phyloP scores from a whole-genome alignment of 148 eudicot genomes.

The Persicaria maculosa region DNA sequence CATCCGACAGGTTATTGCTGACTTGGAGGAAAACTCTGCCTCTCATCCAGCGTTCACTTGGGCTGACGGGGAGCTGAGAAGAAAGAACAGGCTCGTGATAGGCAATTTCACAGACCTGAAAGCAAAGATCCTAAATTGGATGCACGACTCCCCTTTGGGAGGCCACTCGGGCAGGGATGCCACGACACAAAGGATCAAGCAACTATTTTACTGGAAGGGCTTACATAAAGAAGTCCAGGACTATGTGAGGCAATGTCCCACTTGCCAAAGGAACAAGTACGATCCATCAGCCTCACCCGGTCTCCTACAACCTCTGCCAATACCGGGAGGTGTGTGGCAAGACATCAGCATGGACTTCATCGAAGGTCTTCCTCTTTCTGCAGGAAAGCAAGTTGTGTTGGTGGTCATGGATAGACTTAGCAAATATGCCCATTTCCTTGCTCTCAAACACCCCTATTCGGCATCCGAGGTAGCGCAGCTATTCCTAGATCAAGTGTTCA shows the following conservation, averaged over 20 bases:
- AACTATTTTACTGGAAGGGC: background rate
- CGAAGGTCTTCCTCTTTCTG: background rate
- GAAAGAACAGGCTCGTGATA: background rate
- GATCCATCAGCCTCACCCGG: background rate
- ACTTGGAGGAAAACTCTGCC: background rate
- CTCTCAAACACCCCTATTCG: background rate
- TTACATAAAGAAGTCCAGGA: background rate
- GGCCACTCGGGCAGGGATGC: background rate
- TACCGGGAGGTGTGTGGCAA: background rate
- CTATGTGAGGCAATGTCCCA: background rate
- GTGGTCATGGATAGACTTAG: background rate
- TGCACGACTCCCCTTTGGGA: background rate
- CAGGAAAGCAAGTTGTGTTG: background rate
- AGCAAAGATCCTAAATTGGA: no score
- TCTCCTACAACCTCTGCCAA: background rate
- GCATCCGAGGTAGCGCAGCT: background rate
- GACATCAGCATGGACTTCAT: background rate
- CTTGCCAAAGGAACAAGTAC: background rate
- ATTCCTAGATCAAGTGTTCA: background rate
- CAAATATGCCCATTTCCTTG: background rate
- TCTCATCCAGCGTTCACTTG: background rate
- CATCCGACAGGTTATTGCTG: background rate
- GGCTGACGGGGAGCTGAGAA: background rate
- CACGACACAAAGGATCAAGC: background rate
- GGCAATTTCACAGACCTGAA: background rate